Evolutionary conservation across 176 grass and related monocot species (phyloP), one percentile per base, ranked within the genome.

Genomic region (Thinopyrum elongatum): DNA sequence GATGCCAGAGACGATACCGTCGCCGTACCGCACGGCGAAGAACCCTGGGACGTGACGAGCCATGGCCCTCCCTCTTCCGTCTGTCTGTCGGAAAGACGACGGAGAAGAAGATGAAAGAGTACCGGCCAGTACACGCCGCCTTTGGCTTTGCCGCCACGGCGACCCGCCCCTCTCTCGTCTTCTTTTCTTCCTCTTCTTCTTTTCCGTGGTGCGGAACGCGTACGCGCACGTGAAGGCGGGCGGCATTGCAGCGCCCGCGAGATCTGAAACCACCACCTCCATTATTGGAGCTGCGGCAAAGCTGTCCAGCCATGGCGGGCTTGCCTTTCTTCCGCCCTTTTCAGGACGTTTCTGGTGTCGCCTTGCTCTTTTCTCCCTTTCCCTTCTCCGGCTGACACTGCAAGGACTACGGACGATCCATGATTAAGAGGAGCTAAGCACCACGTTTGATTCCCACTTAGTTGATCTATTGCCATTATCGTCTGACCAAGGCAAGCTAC

Each of bases 251-350:
- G 25, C 21, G 19, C 5, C 44, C 33, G 62, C 72, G 33, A 83
- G 79, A 87, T 87, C 89, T 87, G 80, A 87, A 87, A 23, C 22
- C 28, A 17, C 17, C 67, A 13, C 17, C 66, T 33, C 21, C 85
- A 91, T 84, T 87, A 84, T 87, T 84, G 81, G 42, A 73, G 34
- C 57, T 22, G 34, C 57, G 4, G n/a, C 64, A 51, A 80, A 90
- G 74, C 57, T 53, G 59, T 23, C 39, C 55, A 47, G 10, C 82
- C 31, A 79, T 42, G 66, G 87, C 86, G 49, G 31, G 47, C 74
- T 35, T 3, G 14, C 10, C 22, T 77, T 46, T 46, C 42, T 57
- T 76, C 25, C 41, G 10, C 33, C 23, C 58, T 84, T 75, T 55
- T 41, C 75, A 38, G 31, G 42, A 67, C 71, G 72, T 75, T 58